phyloP scores from a whole-genome alignment of 148 eudicot species.

The Rhododendron griersonianum region DNA sequence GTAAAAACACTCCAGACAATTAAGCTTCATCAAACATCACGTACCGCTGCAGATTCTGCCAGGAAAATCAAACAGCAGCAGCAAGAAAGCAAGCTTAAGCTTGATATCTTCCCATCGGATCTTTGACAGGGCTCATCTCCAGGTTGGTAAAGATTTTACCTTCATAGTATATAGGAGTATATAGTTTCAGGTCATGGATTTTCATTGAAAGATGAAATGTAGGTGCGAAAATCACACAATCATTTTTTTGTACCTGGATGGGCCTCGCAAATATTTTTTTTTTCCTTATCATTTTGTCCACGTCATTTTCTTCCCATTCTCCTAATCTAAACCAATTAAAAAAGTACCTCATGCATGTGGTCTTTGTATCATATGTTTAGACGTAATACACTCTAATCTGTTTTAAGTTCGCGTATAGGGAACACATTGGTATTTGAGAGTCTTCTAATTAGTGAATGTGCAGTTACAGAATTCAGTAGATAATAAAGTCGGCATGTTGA shows the following conservation, averaged over 20 bases:
- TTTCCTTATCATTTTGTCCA: no score
- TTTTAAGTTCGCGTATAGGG: neutral
- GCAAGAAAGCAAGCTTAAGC: neutral
- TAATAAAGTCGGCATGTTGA: neutral
- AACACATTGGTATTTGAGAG: no score
- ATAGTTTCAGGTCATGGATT: neutral
- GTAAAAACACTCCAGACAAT: neutral
- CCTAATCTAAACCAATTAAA: neutral
- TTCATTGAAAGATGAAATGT: neutral
- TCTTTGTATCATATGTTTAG: no score
- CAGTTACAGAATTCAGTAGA: no score
- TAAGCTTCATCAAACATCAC: neutral
- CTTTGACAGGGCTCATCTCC: conserved; percentile 43
- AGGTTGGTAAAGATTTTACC: conserved; percentile 39
- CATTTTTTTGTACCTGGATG: neutral
- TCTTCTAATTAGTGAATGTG: no score
- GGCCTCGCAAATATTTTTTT: neutral
- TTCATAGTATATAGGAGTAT: neutral
- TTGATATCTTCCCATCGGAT: conserved; percentile 7
- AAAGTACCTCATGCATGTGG: neutral
- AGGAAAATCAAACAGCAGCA: neutral
- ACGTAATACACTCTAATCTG: neutral
- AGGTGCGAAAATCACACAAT: neutral
- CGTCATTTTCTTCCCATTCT: neutral
- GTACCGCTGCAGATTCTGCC: conserved; percentile 1